Percentiles rank a stretch among this genome's conserved stretches.
Conservation (phyloP, 1,284 basidiomycete species). For the Moesziomyces parantarcticus region DNA sequence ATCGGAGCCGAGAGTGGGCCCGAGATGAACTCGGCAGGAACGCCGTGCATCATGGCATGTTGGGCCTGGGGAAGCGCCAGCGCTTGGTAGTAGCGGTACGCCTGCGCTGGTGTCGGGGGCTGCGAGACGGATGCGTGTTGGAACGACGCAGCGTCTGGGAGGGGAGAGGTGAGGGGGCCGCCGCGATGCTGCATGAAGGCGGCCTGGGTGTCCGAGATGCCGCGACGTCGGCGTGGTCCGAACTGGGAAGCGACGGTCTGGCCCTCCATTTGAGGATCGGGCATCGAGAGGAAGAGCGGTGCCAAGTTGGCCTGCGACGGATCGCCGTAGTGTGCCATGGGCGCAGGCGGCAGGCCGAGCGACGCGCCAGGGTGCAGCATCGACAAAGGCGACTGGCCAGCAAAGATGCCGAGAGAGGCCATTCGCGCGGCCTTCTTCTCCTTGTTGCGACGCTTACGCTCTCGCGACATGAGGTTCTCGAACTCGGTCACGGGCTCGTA, state of each 20-base stretch:
- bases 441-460: slow-evolving; percentile 58
- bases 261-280: slow-evolving; percentile 13
- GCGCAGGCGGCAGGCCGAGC: slow-evolving; percentile 20
- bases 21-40: slow-evolving; percentile 12
- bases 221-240: slow-evolving; percentile 39
- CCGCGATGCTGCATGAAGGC: slow-evolving; percentile 16
- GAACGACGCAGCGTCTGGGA: slow-evolving; percentile 7
- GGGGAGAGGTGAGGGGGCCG: slow-evolving; percentile 16
- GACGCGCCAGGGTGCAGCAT: slow-evolving; percentile 31
- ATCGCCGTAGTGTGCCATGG: slow-evolving; percentile 26
- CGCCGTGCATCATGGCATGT: slow-evolving; percentile 3
- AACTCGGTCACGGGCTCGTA: slow-evolving; percentile 61
- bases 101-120: slow-evolving; percentile 34
- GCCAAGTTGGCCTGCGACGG: slow-evolving; percentile 16
- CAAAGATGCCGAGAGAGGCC: slow-evolving; percentile 41
- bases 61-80: slow-evolving; percentile 15
- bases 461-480: slow-evolving; percentile 61
- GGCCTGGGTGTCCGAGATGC: slow-evolving; percentile 34
- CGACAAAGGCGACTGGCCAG: slow-evolving; percentile 41
- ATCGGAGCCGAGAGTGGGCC: slow-evolving; percentile 20
- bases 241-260: slow-evolving; percentile 26
- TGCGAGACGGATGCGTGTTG: slow-evolving; percentile 41
- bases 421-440: slow-evolving; percentile 48
- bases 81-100: slow-evolving; percentile 28
- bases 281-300: slow-evolving; percentile 22